Evolutionary conservation across 768 basidiomycete genomes (phyloP).

Genomic region (Leucogyrophana mollusca): DNA sequence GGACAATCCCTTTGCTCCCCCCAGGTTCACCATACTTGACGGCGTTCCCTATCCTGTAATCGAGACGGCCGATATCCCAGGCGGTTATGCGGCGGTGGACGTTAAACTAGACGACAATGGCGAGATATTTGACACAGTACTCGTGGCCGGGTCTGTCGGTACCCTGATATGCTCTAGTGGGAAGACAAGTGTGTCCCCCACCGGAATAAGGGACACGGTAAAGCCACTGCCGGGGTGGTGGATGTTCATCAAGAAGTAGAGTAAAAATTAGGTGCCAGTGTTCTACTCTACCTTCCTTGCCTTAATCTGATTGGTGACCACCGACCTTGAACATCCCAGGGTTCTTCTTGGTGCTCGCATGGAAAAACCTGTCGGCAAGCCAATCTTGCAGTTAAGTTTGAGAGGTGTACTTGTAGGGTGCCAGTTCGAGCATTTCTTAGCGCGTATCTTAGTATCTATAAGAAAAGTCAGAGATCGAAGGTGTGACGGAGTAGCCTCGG

Average conservation of each 20-base stretch:
- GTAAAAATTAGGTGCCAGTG: no score
- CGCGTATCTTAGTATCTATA: no score
- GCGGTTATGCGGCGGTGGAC: conserved; percentile 13
- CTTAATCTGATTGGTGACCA: no score
- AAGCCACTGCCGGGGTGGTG: conserved; percentile 10
- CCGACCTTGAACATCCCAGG: no score
- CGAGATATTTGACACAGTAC: conserved; percentile 7
- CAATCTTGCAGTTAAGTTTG: no score
- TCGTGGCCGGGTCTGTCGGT: conserved; percentile 16
- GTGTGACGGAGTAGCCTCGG: no score
- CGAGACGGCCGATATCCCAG: conserved; percentile 7
- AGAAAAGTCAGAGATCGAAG: no score
- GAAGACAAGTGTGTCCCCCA: conserved; percentile 1
- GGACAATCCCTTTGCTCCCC: neutral
- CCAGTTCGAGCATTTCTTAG: no score
- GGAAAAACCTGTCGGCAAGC: no score
- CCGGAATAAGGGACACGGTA: conserved; percentile 8
- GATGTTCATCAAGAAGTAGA: conserved; percentile 9
- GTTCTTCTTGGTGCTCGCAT: no score
- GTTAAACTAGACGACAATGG: conserved; percentile 15
- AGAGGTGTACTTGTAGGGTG: no score
- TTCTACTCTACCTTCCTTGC: no score
- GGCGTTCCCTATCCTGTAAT: conserved; percentile 11
- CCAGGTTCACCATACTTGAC: neutral
- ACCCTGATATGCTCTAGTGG: conserved; percentile 6